Conservation (phyloP, 768 basidiomycete species). For the Macrolepiota fuliginosa region DNA sequence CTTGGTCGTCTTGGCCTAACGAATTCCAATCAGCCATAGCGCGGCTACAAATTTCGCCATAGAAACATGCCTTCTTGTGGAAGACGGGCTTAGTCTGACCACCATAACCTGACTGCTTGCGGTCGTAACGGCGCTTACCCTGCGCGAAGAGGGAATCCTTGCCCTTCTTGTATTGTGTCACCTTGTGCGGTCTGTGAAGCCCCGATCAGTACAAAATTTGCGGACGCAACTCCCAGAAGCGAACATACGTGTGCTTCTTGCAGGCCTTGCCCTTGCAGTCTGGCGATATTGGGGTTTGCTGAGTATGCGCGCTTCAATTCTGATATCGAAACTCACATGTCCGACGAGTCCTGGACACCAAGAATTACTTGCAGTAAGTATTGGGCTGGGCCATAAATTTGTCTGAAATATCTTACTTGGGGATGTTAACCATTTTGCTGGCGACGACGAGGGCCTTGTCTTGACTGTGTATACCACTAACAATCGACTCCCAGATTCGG, state of each 20-base stretch:
- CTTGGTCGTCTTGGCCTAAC: constrained; percentile 96
- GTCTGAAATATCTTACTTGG: constrained; percentile 59
- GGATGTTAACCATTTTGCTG: constrained; percentile 89
- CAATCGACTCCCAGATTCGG: constrained; percentile 29
- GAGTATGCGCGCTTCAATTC: background rate
- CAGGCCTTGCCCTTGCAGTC: constrained; percentile 97
- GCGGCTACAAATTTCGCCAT: background rate
- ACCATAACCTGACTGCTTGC: constrained; percentile 98
- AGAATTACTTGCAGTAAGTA: constrained; percentile 17
- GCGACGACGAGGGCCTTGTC: constrained; percentile 36
- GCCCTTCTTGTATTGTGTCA: constrained; percentile 99
- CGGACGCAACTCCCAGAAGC: constrained; percentile 10
- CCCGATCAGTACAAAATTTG: constrained; percentile 15
- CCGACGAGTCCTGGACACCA: constrained; percentile 71
- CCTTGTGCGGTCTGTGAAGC: constrained; percentile 85
- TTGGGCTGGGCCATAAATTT: background rate
- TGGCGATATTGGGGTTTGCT: constrained; percentile 23
- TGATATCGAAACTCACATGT: constrained; percentile 70
- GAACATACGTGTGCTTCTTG: constrained; percentile 92
- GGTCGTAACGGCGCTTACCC: constrained; percentile 99
- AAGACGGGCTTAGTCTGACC: constrained; percentile 99
- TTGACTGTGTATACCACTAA: constrained; percentile 25
- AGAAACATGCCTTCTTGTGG: constrained; percentile 90
- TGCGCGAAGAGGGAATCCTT: constrained; percentile 98
- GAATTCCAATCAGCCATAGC: background rate